A percentile compares a stretch with the other conserved stretches of the same genome.
phyloP scores from a whole-genome alignment of 352 stramenopile species.

The Globisporangium polare region DNA sequence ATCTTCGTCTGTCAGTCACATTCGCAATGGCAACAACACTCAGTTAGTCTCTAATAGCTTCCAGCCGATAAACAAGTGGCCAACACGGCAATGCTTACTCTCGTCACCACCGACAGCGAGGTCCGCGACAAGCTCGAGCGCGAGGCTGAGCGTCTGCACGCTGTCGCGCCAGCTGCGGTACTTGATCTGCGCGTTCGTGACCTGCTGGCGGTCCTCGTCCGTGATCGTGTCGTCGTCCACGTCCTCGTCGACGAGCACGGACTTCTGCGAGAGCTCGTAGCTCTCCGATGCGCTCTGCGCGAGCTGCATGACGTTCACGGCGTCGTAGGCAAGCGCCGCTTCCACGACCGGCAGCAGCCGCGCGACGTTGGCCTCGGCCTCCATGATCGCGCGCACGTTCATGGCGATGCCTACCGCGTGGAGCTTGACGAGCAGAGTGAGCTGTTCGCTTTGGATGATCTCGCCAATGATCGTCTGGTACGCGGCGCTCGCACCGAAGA shows the following conservation, averaged over 20 bases:
- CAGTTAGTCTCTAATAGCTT: too few relatives aligned
- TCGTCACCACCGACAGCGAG: conserved; percentile 51
- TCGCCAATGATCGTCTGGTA: conserved; percentile 72
- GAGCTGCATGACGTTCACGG: conserved; percentile 67
- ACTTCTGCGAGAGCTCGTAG: conserved; percentile 53
- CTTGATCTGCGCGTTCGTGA: conserved; percentile 62
- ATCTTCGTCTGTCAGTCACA: conserved; percentile 36
- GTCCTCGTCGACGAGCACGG: conserved; percentile 59
- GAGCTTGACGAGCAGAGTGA: conserved; percentile 45
- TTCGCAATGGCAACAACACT: background rate
- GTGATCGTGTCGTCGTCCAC: conserved; percentile 63
- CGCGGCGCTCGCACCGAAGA: conserved; percentile 45
- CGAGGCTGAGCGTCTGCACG: conserved; percentile 72
- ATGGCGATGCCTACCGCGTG: conserved; percentile 74
- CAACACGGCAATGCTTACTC: conserved; percentile 11
- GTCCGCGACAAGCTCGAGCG: conserved; percentile 74
- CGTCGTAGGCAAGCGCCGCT: conserved; percentile 72
- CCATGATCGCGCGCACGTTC: conserved; percentile 75
- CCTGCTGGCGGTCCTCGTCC: conserved; percentile 51
- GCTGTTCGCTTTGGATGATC: conserved; percentile 52
- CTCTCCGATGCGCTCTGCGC: conserved; percentile 64
- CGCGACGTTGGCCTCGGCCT: conserved; percentile 63
- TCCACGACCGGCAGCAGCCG: conserved; percentile 69
- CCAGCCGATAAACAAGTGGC: too few relatives aligned
- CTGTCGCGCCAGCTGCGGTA: conserved; percentile 76